phyloP scores from a whole-genome alignment of 208 protist species.

The Crithidia thermophila region DNA sequence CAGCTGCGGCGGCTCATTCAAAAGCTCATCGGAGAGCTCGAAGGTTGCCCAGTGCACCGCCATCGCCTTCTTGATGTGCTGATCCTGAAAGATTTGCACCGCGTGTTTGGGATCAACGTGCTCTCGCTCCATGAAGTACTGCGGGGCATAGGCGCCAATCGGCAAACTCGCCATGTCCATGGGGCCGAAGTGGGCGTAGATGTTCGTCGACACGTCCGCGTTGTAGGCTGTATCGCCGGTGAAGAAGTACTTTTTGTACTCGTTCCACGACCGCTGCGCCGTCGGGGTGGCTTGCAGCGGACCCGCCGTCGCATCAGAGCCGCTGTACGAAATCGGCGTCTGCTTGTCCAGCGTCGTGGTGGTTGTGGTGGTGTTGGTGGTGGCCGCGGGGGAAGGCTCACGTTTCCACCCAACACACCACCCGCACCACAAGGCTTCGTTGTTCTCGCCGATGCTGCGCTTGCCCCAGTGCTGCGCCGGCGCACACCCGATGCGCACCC shows the following conservation, averaged over 20 bases:
- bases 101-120: constrained; percentile 79
- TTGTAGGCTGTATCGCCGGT: constrained; percentile 62
- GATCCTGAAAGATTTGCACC: constrained; percentile 72
- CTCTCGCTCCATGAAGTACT: constrained; percentile 56
- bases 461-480: constrained; percentile 72
- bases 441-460: constrained; percentile 45
- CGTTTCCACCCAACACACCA: constrained; percentile 60
- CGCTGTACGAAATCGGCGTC: not conserved
- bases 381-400: not conserved
- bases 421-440: constrained; percentile 70
- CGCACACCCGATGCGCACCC: constrained; percentile 49
- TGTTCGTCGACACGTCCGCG: constrained; percentile 45
- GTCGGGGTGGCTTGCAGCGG: not conserved
- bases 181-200: constrained; percentile 43
- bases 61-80: constrained; percentile 44
- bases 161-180: constrained; percentile 78
- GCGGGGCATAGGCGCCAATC: constrained; percentile 85
- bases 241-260: constrained; percentile 63
- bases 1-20: constrained; percentile 70
- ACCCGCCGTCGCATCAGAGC: not conserved
- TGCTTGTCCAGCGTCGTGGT: not conserved
- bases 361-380: not conserved
- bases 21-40: constrained; percentile 67
- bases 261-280: constrained; percentile 28
- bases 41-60: constrained; percentile 91